Evolutionary conservation across 2,329 filamentous ascomycete genomes (phyloP).

Genomic region (Fusarium sp.): DNA sequence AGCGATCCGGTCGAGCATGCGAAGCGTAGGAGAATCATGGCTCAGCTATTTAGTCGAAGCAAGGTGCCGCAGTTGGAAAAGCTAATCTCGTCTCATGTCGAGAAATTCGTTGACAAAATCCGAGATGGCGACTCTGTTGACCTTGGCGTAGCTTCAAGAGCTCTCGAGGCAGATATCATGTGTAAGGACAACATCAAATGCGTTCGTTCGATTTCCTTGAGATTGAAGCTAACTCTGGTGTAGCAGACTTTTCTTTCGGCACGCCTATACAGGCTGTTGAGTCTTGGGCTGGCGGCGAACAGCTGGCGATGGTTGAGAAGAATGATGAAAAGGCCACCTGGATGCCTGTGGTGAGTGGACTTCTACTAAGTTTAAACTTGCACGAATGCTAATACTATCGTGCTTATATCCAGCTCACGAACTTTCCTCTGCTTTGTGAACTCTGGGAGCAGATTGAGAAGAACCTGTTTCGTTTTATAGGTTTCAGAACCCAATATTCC

Average conservation of each 20-base stretch:
- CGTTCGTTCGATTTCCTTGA: neutral
- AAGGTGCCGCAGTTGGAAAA: conserved; percentile 48
- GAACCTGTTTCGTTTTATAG: neutral
- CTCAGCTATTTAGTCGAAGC: conserved; percentile 49
- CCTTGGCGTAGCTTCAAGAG: neutral
- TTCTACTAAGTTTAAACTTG: neutral
- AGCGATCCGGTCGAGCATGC: conserved; percentile 49
- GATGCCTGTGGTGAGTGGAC: conserved; percentile 47
- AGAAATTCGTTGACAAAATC: conserved; percentile 29
- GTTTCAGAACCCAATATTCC: neutral
- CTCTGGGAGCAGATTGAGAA: neutral
- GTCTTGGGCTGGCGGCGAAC: conserved; percentile 42
- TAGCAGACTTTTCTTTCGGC: conserved; percentile 51
- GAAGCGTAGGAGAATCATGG: conserved; percentile 50
- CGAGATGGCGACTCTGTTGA: neutral
- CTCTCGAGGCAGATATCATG: conserved; percentile 4
- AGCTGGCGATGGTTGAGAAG: conserved; percentile 46
- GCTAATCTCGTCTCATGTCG: conserved; percentile 45
- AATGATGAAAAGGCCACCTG: conserved; percentile 52
- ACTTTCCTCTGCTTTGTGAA: neutral
- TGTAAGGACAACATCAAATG: neutral
- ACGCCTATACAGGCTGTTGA: conserved; percentile 42
- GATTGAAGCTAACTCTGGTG: neutral
- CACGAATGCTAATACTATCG: neutral
- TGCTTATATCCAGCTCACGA: neutral